Conservation (phyloP, 2,329 filamentous ascomycete genomes). For the Xylariaceae sp. region DNA sequence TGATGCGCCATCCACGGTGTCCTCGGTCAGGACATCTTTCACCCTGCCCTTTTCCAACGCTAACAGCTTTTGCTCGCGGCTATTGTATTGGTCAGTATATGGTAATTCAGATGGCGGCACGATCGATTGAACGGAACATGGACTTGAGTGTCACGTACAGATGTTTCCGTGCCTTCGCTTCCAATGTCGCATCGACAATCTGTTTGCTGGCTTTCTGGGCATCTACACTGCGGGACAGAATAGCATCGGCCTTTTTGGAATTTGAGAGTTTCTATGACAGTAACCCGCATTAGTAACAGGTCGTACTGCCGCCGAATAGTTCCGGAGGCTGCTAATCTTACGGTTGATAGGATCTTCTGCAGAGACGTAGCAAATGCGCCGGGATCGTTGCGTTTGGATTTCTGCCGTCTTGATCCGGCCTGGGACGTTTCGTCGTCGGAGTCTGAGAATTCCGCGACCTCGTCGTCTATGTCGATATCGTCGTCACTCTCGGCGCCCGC, state of each 20-base stretch:
- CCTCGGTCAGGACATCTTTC: conserved; percentile 70
- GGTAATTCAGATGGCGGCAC: neutral
- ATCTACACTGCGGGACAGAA: conserved; percentile 76
- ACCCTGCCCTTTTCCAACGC: conserved; percentile 83
- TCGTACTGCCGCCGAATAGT: no score
- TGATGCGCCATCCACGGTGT: conserved; percentile 41
- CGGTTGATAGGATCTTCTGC: conserved; percentile 79
- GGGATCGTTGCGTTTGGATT: conserved; percentile 87
- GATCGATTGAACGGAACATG: no score
- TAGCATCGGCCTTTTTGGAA: conserved; percentile 77
- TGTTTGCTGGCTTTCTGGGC: conserved; percentile 68
- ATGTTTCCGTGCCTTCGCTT: conserved; percentile 73
- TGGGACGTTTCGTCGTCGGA: conserved; percentile 26
- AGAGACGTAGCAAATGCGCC: conserved; percentile 87
- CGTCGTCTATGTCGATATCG: conserved; percentile 22
- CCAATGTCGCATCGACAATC: conserved; percentile 70
- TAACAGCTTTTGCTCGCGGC: conserved; percentile 68
- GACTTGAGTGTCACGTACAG: conserved; percentile 34
- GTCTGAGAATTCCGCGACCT: conserved; percentile 24
- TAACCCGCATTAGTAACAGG: no score
- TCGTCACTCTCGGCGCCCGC: conserved; percentile 20
- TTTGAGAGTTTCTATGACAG: conserved; percentile 62
- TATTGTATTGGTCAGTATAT: conserved; percentile 2
- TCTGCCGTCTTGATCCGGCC: conserved; percentile 35
- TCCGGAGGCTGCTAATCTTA: conserved; percentile 3